phyloP scores from a whole-genome alignment of 495 filamentous ascomycete genomes.

The Neurospora tetrasperma region DNA sequence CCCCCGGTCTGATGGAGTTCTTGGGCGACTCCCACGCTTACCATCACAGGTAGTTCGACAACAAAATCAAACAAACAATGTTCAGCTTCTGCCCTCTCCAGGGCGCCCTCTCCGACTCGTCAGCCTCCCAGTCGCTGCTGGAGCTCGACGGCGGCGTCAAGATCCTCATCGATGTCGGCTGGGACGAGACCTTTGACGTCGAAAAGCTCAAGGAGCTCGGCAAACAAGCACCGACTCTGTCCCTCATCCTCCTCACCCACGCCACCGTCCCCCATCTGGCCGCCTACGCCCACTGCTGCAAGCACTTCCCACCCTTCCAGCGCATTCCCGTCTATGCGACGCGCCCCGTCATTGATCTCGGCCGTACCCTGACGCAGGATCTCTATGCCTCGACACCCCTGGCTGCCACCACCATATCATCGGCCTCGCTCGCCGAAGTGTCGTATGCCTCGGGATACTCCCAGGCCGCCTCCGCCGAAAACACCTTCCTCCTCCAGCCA shows the following conservation, averaged over 20 bases:
- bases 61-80: slow-evolving; percentile 41
- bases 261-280: slow-evolving; percentile 83
- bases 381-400: slow-evolving; percentile 83
- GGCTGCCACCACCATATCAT: slow-evolving; percentile 66
- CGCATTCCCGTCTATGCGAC: slow-evolving; percentile 96
- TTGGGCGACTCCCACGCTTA: background rate
- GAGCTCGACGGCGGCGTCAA: slow-evolving; percentile 97
- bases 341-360: slow-evolving; percentile 82
- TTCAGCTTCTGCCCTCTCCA: slow-evolving; percentile 91
- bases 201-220: slow-evolving; percentile 69
- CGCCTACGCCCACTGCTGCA: slow-evolving; percentile 94
- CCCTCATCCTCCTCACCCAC: slow-evolving; percentile 89
- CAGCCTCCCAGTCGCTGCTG: slow-evolving; percentile 85
- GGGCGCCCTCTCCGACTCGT: slow-evolving; percentile 77
- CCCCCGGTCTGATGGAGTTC: slow-evolving; percentile 7
- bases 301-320: slow-evolving; percentile 83
- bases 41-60: background rate
- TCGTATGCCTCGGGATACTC: slow-evolving; percentile 40
- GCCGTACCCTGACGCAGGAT: slow-evolving; percentile 83
- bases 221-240: slow-evolving; percentile 82
- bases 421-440: slow-evolving; percentile 58
- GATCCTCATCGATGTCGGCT: slow-evolving; percentile 87
- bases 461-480: slow-evolving; percentile 32
- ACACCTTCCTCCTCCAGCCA: slow-evolving; percentile 63
- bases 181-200: slow-evolving; percentile 83